Evolutionary conservation across 371 early-diverging fungal species (phyloP).

Genomic region (Globomyces sp.): DNA sequence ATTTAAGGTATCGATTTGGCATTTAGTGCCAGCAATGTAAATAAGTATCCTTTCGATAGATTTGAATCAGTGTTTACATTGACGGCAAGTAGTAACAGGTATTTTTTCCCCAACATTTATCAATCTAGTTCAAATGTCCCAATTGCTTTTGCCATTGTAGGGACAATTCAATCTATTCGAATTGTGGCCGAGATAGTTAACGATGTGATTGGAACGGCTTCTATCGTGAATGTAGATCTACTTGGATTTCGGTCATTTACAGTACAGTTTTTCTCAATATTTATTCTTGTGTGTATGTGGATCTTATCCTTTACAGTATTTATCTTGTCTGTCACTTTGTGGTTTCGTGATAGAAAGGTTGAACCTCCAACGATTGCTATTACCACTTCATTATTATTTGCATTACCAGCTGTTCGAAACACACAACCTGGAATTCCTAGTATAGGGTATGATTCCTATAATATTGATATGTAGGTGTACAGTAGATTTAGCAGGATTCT

Average conservation of each 20-base stretch:
- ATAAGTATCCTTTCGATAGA: constrained; percentile 35
- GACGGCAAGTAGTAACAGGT: background rate
- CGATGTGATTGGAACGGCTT: background rate
- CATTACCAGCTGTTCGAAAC: constrained; percentile 38
- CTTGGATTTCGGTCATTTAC: constrained; percentile 17
- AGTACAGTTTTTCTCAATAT: constrained; percentile 23
- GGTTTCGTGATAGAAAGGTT: constrained; percentile 34
- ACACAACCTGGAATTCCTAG: constrained; percentile 36
- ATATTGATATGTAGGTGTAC: constrained; percentile 18
- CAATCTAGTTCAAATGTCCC: constrained; percentile 2
- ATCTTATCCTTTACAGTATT: constrained; percentile 25
- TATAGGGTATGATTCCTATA: constrained; percentile 41
- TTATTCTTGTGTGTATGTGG: constrained; percentile 35
- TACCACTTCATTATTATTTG: constrained; percentile 32
- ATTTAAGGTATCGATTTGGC: background rate
- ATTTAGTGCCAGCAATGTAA: constrained; percentile 20
- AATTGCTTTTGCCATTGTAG: constrained; percentile 15
- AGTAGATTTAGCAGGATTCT: constrained; percentile 33
- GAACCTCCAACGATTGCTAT: constrained; percentile 41
- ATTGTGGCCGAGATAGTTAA: constrained; percentile 4
- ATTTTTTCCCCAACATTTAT: too few relatives aligned
- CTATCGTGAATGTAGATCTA: background rate
- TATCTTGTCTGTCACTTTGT: constrained; percentile 25
- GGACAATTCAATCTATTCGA: constrained; percentile 18
- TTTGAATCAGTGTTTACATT: constrained; percentile 14